Percentiles rank a stretch among this genome's conserved stretches.
phyloP scores from a whole-genome alignment of 192 early-diverging fungal genomes.

The Haplosporangium gracile region DNA sequence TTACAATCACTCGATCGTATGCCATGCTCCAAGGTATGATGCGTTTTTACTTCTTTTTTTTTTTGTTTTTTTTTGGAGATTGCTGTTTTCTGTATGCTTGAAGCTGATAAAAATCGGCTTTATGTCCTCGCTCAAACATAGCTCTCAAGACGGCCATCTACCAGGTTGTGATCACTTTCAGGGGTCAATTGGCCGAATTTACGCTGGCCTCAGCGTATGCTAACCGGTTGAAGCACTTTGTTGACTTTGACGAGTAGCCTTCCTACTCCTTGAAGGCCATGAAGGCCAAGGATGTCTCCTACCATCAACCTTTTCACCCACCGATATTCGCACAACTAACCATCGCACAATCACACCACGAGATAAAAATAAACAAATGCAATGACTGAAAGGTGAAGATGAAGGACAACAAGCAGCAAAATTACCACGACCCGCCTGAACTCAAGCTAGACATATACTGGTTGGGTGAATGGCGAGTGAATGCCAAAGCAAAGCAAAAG shows the following conservation, averaged over 20 bases:
- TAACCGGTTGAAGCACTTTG: slow-evolving; percentile 37
- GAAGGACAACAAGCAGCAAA: too few relatives aligned
- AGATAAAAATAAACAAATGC: neutral
- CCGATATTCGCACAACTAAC: neutral
- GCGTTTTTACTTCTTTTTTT: neutral
- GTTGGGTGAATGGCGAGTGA: neutral
- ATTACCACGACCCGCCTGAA: neutral
- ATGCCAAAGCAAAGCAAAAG: neutral
- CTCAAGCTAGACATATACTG: neutral
- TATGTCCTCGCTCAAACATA: neutral
- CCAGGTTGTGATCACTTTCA: slow-evolving; percentile 40
- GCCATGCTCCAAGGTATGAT: slow-evolving; percentile 28
- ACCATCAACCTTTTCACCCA: neutral
- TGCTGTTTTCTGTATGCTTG: neutral
- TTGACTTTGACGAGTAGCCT: slow-evolving; percentile 34
- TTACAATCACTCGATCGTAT: slow-evolving; percentile 23
- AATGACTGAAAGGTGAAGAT: neutral
- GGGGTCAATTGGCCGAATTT: slow-evolving; percentile 32
- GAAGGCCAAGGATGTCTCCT: neutral
- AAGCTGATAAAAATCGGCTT: neutral
- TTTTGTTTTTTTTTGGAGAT: neutral
- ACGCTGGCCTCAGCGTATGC: slow-evolving; percentile 13
- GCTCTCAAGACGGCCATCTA: slow-evolving; percentile 52
- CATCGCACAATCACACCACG: neutral
- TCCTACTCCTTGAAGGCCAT: too few relatives aligned